phyloP scores from a whole-genome alignment of 2,329 filamentous ascomycete species.

The Fusarium nisikadoi region DNA sequence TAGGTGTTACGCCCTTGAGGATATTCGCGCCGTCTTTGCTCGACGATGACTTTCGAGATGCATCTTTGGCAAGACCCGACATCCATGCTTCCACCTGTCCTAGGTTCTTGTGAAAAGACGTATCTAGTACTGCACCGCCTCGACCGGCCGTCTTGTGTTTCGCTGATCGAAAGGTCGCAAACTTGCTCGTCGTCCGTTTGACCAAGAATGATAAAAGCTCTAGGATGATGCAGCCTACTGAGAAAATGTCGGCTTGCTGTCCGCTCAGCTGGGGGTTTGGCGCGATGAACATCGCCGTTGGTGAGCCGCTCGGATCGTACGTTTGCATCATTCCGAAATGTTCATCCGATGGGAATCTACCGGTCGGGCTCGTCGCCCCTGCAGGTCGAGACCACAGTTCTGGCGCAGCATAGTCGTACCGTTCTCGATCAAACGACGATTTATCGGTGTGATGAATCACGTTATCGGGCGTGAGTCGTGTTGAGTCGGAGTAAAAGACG shows the following conservation, averaged over 20 bases:
- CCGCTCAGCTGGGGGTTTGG: slow-evolving; percentile 60
- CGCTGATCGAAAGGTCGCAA: slow-evolving; percentile 72
- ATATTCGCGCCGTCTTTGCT: slow-evolving; percentile 55
- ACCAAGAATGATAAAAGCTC: slow-evolving; percentile 77
- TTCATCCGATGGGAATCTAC: slow-evolving; percentile 51
- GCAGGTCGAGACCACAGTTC: slow-evolving; percentile 67
- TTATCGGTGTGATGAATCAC: slow-evolving; percentile 56
- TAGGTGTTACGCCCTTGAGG: slow-evolving; percentile 62
- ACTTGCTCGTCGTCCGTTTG: slow-evolving; percentile 73
- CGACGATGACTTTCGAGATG: slow-evolving; percentile 56
- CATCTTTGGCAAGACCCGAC: slow-evolving; percentile 68
- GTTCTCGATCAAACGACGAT: slow-evolving; percentile 71
- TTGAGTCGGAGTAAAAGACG: slow-evolving; percentile 74
- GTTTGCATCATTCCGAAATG: slow-evolving; percentile 51
- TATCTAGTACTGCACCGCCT: slow-evolving; percentile 71
- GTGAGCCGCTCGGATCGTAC: slow-evolving; percentile 39
- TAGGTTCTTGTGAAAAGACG: slow-evolving; percentile 78
- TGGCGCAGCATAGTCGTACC: slow-evolving; percentile 78
- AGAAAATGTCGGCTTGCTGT: slow-evolving; percentile 76
- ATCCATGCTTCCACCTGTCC: slow-evolving; percentile 78
- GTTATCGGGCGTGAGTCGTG: slow-evolving; percentile 57
- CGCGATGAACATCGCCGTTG: slow-evolving; percentile 50
- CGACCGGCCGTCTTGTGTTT: slow-evolving; percentile 69
- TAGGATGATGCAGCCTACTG: slow-evolving; percentile 76
- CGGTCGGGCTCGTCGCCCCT: slow-evolving; percentile 50